phyloP scores from a whole-genome alignment of 768 basidiomycete genomes.

The Mycena crocata region DNA sequence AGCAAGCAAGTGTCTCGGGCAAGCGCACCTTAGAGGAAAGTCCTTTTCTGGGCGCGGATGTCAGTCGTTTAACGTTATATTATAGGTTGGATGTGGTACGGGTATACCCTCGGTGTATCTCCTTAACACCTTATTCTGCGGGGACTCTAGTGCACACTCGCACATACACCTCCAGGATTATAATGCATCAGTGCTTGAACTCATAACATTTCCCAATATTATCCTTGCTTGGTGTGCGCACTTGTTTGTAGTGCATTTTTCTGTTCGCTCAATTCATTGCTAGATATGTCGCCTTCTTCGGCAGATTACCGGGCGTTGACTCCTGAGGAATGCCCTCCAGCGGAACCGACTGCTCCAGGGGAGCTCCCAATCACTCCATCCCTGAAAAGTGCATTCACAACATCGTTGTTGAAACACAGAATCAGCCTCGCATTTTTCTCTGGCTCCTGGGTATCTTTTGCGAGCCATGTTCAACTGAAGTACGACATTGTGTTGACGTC shows the following conservation, averaged over 20 bases:
- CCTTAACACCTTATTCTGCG: slow-evolving; percentile 69
- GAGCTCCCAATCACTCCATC: slow-evolving; percentile 76
- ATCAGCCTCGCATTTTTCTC: slow-evolving; percentile 81
- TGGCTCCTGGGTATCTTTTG: slow-evolving; percentile 76
- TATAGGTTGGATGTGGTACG: slow-evolving; percentile 93
- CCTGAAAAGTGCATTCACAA: slow-evolving; percentile 73
- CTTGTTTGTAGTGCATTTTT: not conserved
- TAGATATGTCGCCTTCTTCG: slow-evolving; percentile 75
- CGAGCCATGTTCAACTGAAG: slow-evolving; percentile 51
- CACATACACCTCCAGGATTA: slow-evolving; percentile 91
- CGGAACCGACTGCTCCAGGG: slow-evolving; percentile 53
- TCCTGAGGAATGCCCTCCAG: slow-evolving; percentile 45
- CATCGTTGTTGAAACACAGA: slow-evolving; percentile 63
- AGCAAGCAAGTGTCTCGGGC: slow-evolving; percentile 48
- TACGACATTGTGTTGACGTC: slow-evolving; percentile 88
- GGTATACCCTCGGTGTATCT: slow-evolving; percentile 85
- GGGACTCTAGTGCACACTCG: slow-evolving; percentile 47
- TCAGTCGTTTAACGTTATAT: not conserved
- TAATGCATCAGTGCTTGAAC: slow-evolving; percentile 82
- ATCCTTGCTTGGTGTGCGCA: slow-evolving; percentile 85
- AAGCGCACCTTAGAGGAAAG: slow-evolving; percentile 80
- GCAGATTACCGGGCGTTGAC: slow-evolving; percentile 52
- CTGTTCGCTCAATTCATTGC: not conserved
- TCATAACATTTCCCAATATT: slow-evolving; percentile 84
- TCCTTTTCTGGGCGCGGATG: not conserved